Base-by-base conservation (phyloP, 768 basidiomycete genomes). In the Russula compacta region DNA sequence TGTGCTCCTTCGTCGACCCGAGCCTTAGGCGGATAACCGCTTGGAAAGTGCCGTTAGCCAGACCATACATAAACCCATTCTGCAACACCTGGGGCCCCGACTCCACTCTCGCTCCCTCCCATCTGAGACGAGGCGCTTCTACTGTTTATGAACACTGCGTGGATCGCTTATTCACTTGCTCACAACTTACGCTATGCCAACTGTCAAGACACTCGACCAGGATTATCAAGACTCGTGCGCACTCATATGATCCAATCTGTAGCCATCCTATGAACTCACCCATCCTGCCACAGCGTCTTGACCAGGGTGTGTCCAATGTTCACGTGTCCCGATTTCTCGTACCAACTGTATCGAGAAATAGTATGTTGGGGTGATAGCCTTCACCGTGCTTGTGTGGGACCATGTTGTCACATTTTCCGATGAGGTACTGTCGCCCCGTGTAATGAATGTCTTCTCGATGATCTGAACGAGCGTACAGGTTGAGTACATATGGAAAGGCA, bases 311-410 rank as follows among this genome's bases (percentile, higher is more conserved):
- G 44, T 29, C 24, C 33, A 14, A 6, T 29, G 3, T 6, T 6
- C 6, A 15, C n/a, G 2, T 17, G 3, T n/a, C 4, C 36, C 10
- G 42, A 12, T 21, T 29, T 17, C 10, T 12, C 8, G 1, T 38
- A 11, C 24, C 5, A 53, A 44, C 24, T 5, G 10, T n/a, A 6
- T 33, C 5, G 33, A 29, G 10, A 7, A 29, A 35, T 21, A 85
- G 82, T 78, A 74, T 56, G 74, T 84, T 38, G 83, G 79, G 12
- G 70, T 84, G 39, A 75, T 75, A 11, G 77, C 79, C 63, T 81
- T 80, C 66, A 76, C 77, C 1, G 67, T 80, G 14, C 72, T 85
- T 12, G 60, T 84, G 14, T 84, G 80, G 78, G 82, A 83, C 63
- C 82, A 83, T 60, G 64, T 82, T 32, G 73, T 82, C 60, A 81